phyloP scores from a whole-genome alignment of 2,329 filamentous ascomycete genomes.

The Cercospora sojina region DNA sequence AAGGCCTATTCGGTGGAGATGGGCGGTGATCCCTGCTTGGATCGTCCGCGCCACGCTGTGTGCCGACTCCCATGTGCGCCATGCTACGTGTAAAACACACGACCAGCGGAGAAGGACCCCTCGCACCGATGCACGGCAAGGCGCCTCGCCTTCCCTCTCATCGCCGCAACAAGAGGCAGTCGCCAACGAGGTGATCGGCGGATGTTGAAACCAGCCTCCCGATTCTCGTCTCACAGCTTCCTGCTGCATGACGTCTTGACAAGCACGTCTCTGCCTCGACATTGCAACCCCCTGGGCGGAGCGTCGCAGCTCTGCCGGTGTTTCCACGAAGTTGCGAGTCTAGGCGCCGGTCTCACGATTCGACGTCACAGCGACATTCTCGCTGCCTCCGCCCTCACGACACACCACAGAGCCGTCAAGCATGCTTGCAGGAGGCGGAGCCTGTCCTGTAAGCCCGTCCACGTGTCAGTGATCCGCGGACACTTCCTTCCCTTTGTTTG shows the following conservation, averaged over 20 bases:
- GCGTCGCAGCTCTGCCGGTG: neutral
- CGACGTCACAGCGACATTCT: neutral
- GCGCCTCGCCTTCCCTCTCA: neutral
- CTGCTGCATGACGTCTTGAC: neutral
- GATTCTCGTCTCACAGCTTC: neutral
- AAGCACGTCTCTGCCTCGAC: neutral
- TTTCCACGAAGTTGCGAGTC: neutral
- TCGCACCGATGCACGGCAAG: neutral
- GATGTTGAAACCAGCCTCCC: neutral
- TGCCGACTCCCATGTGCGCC: neutral
- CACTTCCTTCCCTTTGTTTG: too few species aligned
- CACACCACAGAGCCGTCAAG: neutral
- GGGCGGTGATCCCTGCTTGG: constrained; percentile 6
- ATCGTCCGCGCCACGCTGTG: neutral
- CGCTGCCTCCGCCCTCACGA: too few species aligned
- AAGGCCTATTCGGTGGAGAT: neutral
- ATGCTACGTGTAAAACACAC: neutral
- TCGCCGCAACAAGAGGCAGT: neutral
- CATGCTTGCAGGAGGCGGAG: neutral
- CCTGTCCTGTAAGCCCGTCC: neutral
- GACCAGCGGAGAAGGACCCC: neutral
- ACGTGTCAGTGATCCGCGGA: neutral
- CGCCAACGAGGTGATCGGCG: neutral
- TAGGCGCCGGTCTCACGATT: neutral
- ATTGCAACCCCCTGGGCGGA: neutral